phyloP scores from a whole-genome alignment of 805 yeast species.

The Teunomyces kruisii region DNA sequence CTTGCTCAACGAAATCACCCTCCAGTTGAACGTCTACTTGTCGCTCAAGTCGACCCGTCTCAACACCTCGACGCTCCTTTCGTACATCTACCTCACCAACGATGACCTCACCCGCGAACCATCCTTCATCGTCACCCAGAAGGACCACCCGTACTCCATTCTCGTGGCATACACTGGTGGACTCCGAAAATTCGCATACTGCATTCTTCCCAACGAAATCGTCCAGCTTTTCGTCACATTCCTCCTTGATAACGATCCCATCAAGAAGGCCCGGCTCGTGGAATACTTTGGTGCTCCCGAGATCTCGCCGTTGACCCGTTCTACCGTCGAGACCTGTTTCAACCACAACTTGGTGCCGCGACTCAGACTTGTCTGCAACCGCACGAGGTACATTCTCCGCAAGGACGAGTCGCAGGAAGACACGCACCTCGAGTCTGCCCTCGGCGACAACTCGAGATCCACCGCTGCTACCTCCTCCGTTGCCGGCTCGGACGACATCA shows the following conservation, averaged over 20 bases:
- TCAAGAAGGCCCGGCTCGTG: slow-evolving; percentile 9
- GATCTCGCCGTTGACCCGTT: slow-evolving; percentile 23
- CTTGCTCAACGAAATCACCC: slow-evolving; percentile 30
- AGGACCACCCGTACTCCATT: slow-evolving; percentile 24
- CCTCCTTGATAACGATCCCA: slow-evolving; percentile 14
- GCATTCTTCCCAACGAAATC: slow-evolving; percentile 34
- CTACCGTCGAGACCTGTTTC: slow-evolving; percentile 30
- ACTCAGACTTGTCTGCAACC: slow-evolving; percentile 25
- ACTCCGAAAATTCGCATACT: slow-evolving; percentile 38
- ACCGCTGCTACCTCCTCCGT: neutral
- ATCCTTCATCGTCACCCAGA: slow-evolving; percentile 30
- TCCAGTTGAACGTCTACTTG: slow-evolving; percentile 36
- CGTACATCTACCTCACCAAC: slow-evolving; percentile 25
- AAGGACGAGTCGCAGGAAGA: slow-evolving; percentile 14
- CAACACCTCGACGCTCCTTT: slow-evolving; percentile 12
- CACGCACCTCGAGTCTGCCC: neutral
- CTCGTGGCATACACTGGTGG: slow-evolving; percentile 41
- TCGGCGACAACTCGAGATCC: neutral
- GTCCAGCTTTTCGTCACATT: slow-evolving; percentile 21
- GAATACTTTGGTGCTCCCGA: slow-evolving; percentile 16
- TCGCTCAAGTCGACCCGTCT: slow-evolving; percentile 20
- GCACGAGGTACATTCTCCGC: slow-evolving; percentile 31
- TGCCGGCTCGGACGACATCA: neutral
- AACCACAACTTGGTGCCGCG: slow-evolving; percentile 27
- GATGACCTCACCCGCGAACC: slow-evolving; percentile 18